phyloP scores from a whole-genome alignment of 192 early-diverging fungal genomes.

The Coemansia sp. region DNA sequence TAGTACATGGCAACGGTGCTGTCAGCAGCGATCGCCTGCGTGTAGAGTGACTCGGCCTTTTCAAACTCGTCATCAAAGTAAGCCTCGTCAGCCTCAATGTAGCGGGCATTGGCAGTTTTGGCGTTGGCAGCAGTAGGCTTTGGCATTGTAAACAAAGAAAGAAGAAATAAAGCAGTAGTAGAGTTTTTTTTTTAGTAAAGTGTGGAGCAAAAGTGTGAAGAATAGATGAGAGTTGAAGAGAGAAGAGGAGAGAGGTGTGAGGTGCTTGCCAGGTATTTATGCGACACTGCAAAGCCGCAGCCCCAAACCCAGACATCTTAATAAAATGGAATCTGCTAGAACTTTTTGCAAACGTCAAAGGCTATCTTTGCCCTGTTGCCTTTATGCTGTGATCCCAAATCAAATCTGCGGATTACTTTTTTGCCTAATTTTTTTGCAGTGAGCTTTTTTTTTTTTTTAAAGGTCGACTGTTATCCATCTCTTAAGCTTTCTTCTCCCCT shows the following conservation, averaged over 20 bases:
- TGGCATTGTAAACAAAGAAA: conserved; percentile 7
- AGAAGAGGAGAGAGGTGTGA: neutral
- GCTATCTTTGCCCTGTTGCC: neutral
- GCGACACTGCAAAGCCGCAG: neutral
- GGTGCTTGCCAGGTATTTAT: neutral
- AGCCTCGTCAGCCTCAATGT: conserved; percentile 68
- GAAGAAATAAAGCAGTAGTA: conserved; percentile 2
- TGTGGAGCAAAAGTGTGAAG: neutral
- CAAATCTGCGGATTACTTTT: conserved; percentile 6
- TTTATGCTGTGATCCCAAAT: neutral
- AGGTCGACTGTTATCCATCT: too few relatives aligned
- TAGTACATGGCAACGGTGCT: conserved; percentile 65
- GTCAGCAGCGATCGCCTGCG: conserved; percentile 66
- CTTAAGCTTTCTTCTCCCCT: neutral
- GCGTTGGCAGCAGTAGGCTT: conserved; percentile 23
- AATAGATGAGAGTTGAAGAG: neutral
- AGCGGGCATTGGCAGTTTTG: conserved; percentile 35
- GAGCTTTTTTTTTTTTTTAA: too few relatives aligned
- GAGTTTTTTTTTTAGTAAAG: neutral
- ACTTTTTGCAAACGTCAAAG: neutral
- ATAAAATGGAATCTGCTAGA: neutral
- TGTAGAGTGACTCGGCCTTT: conserved; percentile 70
- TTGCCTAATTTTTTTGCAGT: neutral
- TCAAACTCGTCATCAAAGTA: conserved; percentile 82
- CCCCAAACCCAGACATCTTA: neutral